A percentile compares a stretch with the other conserved stretches of the same genome.
Evolutionary conservation across 2,329 filamentous ascomycete genomes (phyloP).

Genomic region (Remersonia thermophila): DNA sequence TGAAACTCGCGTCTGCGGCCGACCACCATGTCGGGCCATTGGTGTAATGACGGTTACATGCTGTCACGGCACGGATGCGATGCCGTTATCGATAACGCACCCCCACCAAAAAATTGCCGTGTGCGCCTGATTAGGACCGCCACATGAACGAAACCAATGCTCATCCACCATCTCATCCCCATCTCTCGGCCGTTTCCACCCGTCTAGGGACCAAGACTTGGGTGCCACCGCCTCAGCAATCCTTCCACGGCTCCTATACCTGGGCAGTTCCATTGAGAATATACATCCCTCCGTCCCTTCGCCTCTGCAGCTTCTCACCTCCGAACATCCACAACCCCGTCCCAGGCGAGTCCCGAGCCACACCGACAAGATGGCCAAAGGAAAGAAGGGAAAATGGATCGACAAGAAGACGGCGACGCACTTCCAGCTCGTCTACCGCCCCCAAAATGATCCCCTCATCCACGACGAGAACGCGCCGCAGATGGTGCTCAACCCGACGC

Average conservation of each 20-base stretch:
- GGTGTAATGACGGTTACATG: too few relatives aligned
- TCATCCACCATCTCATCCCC: too few relatives aligned
- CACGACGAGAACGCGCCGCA: constrained; percentile 80
- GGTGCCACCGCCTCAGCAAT: too few relatives aligned
- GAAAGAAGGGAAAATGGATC: constrained; percentile 65
- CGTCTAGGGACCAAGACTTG: too few relatives aligned
- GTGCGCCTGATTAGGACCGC: constrained; percentile 4
- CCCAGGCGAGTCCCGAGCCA: too few relatives aligned
- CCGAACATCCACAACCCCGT: too few relatives aligned
- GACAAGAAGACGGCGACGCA: constrained; percentile 88
- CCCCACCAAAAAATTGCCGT: constrained; percentile 19
- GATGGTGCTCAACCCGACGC: constrained; percentile 72
- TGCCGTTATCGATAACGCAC: constrained; percentile 17
- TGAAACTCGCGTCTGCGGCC: too few relatives aligned
- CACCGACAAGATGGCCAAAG: constrained; percentile 53
- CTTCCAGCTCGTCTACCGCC: constrained; percentile 88
- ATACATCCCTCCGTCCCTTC: background rate
- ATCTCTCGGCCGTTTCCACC: too few relatives aligned
- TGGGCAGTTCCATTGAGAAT: too few relatives aligned
- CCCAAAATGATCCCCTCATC: constrained; percentile 94
- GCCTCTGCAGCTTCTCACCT: background rate
- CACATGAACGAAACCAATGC: background rate
- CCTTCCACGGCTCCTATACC: too few relatives aligned
- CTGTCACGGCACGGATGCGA: too few relatives aligned
- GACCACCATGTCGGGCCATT: too few relatives aligned